Evolutionary conservation across 2,329 filamentous ascomycete genomes (phyloP), one percentile per base, ranked within the genome.

Genomic region (Plenodomus lindquistii): DNA sequence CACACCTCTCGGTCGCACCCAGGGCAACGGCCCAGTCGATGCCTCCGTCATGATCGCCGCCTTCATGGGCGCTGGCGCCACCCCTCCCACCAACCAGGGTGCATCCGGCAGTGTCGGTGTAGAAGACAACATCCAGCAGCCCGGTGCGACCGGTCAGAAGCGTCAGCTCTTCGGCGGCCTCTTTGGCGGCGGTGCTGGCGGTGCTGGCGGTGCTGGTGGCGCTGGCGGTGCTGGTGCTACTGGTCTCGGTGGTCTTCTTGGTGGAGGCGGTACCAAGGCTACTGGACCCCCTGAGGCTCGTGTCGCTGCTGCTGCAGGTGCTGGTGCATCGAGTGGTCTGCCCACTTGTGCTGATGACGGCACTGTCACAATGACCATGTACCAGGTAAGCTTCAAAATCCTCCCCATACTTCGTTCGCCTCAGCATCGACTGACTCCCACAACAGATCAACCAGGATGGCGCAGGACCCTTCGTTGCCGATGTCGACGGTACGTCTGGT

Each of bases 391-490:
- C 18, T 15, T 36, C 34, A 29, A n/a, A n/a, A n/a, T n/a, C n/a
- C 21, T 20, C 31, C 13, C 15, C 16, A 37, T 18, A 27, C 15
- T 1, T 38, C n/a, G n/a, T 6, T 2, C 3, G 36, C 8, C 15
- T n/a, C 31, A 10, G 2, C n/a, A 16, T 22, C 44, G 50, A 39
- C 54, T 43, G 35, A 8, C 10, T 31, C n/a, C 37, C 1, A 31
- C 6, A 4, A 20, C 27, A 67, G 60, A 67, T 88, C 74, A 88
- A 88, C 78, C 85, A 87, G 68, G 85, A 88, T 55, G 85, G 85
- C 19, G 85, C 85, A 1, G 85, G 85, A 2, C 84, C 84, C 2
- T 75, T 88, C 51, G 79, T 75, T 18, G 85, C 85, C 10, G 77
- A 77, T 24, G 75, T 88, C 17, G 85, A 88, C 63, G 75, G 76